Base-by-base conservation (phyloP, 139 green algal genomes). In the Picocystis salinarum region DNA sequence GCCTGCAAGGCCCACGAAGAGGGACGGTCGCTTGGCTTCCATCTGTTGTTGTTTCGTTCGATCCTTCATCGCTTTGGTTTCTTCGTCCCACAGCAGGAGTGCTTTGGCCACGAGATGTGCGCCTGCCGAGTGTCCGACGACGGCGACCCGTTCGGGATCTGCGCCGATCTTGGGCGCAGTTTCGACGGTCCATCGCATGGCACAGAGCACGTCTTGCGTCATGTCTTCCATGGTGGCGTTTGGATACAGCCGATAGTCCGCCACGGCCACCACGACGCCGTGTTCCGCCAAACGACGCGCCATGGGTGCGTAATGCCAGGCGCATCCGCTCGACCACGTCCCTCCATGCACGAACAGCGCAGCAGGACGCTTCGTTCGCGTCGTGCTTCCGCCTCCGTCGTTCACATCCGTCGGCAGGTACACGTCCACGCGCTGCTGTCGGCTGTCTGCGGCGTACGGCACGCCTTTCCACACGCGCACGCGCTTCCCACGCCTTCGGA, bases 91-190 rank as follows among this genome's bases (percentile, higher is more conserved):
- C 5, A 69, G 50, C 40, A 91, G 50, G 31, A 91, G 40, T 3
- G 70, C 72, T 64, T 80, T 64, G 1, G 57, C 40, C 33, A 53
- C 65, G 34, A 89, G 45, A 39, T 91, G 78, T 2, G 63, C 74
- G 0, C 78, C 78, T 3, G 78, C 71, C 24, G 61, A 78, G 51
- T 91, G 78, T 1, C 78, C 78, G 27, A 79, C 41, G 3, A 74
- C 46, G 3, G 45, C 59, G 0, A 88, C 20, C 42, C n/a, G n/a
- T n/a, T n/a, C n/a, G n/a, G n/a, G n/a, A n/a, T n/a, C n/a, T n/a
- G n/a, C n/a, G n/a, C n/a, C n/a, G n/a, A n/a, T n/a, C 31, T 37
- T 28, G 11, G 31, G 13, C 6, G 23, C 22, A 27, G 42, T 49
- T 9, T 50, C 23, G 2, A 49, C 24, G 15, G 36, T 28, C 13